Conservation (phyloP, 345 rosid species). For the Raphanus sativus region DNA sequence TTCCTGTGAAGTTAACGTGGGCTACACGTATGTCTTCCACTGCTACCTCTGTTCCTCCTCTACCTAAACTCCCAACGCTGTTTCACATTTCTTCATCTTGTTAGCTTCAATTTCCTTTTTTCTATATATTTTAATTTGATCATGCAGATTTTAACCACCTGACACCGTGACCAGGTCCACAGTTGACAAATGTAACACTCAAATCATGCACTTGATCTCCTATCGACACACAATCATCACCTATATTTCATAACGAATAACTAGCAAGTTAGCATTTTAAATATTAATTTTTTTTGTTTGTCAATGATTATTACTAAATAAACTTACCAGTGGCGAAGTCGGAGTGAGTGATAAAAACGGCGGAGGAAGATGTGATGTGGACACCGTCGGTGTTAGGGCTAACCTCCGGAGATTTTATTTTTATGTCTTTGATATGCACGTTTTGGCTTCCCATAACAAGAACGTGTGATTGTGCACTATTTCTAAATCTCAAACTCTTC, state of each 20-base stretch:
- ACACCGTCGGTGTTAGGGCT: slow-evolving; percentile 51
- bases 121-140: background rate
- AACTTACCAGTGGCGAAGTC: slow-evolving; percentile 34
- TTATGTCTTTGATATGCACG: slow-evolving; percentile 23
- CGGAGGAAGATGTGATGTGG: slow-evolving; percentile 37
- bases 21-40: slow-evolving; percentile 46
- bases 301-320: background rate
- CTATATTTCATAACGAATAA: slow-evolving; percentile 18
- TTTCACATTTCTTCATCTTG: background rate
- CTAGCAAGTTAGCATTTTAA: background rate
- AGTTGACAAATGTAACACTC: slow-evolving; percentile 21
- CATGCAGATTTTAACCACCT: slow-evolving; percentile 20
- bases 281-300: background rate
- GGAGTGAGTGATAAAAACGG: slow-evolving; percentile 27
- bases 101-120: background rate
- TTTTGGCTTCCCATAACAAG: slow-evolving; percentile 29
- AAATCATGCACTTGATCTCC: slow-evolving; percentile 26
- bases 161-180: slow-evolving; percentile 47
- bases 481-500: slow-evolving; percentile 26
- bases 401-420: slow-evolving; percentile 33
- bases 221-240: slow-evolving; percentile 64
- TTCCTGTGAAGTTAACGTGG: slow-evolving; percentile 36
- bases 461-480: slow-evolving; percentile 40
- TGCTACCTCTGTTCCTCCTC: slow-evolving; percentile 14
- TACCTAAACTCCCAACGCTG: slow-evolving; percentile 64